phyloP scores from a whole-genome alignment of 2,329 filamentous ascomycete genomes.

The Neopestalotiopsis clavispora region DNA sequence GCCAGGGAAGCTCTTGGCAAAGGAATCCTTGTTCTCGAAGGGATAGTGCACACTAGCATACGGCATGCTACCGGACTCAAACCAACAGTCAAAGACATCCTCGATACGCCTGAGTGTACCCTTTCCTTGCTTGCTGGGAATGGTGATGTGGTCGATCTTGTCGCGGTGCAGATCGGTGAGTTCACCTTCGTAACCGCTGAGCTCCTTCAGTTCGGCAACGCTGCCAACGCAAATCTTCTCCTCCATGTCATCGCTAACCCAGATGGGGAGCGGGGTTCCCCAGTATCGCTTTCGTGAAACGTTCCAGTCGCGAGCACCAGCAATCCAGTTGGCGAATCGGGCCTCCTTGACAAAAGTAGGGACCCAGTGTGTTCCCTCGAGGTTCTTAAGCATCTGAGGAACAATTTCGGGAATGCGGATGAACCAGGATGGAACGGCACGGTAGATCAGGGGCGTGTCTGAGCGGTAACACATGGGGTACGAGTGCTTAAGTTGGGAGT shows the following conservation, averaged over 20 bases:
- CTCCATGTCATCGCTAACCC: conserved; percentile 88
- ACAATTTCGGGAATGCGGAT: conserved; percentile 85
- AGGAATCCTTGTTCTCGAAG: conserved; percentile 84
- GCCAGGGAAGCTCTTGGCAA: conserved; percentile 82
- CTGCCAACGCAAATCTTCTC: conserved; percentile 89
- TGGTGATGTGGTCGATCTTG: conserved; percentile 92
- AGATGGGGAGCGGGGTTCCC: conserved; percentile 91
- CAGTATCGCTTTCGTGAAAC: conserved; percentile 93
- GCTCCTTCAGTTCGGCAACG: conserved; percentile 78
- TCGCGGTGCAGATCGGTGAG: conserved; percentile 88
- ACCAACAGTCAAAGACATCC: conserved; percentile 97
- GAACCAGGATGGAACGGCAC: conserved; percentile 93
- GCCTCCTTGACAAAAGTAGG: conserved; percentile 89
- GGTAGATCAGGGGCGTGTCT: conserved; percentile 93
- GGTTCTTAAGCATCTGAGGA: conserved; percentile 87
- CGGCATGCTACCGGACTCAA: conserved; percentile 95
- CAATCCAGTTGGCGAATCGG: conserved; percentile 90
- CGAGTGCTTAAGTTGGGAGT: conserved; percentile 87
- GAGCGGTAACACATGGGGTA: conserved; percentile 94
- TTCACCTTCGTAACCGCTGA: conserved; percentile 86
- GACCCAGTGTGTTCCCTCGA: conserved; percentile 90
- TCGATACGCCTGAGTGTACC: conserved; percentile 80
- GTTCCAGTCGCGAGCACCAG: conserved; percentile 92
- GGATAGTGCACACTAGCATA: conserved; percentile 92
- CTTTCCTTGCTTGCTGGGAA: conserved; percentile 87